Conservation (phyloP, 306 rosid species). For the Benincasa hispida region DNA sequence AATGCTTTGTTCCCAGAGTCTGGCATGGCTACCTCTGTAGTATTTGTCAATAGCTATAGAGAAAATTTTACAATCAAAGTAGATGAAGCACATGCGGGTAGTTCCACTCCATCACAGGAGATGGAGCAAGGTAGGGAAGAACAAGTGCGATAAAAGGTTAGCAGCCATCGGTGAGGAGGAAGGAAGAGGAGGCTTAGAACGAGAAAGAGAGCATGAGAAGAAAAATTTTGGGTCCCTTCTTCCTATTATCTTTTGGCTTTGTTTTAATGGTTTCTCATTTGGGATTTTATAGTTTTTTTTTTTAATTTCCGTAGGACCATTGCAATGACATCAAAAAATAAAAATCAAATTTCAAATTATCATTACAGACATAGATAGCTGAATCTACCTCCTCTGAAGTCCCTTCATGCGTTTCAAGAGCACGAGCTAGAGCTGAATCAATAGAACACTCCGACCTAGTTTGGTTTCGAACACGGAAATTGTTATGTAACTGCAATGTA, state of each 20-base stretch:
- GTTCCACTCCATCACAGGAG: background rate
- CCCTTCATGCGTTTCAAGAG: conserved; percentile 66
- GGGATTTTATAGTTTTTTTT: background rate
- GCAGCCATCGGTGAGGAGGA: background rate
- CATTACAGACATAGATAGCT: background rate
- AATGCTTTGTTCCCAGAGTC: background rate
- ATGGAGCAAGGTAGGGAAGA: background rate
- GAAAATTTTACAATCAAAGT: background rate
- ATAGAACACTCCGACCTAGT: conserved; percentile 23
- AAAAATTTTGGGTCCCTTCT: background rate
- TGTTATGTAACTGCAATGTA: conserved; percentile 58
- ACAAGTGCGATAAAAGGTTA: background rate
- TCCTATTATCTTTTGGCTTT: background rate
- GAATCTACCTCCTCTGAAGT: conserved; percentile 75
- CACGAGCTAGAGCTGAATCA: conserved; percentile 27
- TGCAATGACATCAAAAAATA: background rate
- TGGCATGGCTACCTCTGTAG: background rate
- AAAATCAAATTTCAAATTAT: background rate
- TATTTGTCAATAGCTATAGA: background rate
- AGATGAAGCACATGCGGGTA: background rate
- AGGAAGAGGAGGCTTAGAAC: background rate
- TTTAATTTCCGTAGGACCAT: background rate
- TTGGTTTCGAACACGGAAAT: conserved; percentile 45
- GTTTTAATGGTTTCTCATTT: background rate
- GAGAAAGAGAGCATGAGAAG: background rate